Conservation (phyloP, 495 filamentous ascomycete species). For the Hyaloscypha bicolor region DNA sequence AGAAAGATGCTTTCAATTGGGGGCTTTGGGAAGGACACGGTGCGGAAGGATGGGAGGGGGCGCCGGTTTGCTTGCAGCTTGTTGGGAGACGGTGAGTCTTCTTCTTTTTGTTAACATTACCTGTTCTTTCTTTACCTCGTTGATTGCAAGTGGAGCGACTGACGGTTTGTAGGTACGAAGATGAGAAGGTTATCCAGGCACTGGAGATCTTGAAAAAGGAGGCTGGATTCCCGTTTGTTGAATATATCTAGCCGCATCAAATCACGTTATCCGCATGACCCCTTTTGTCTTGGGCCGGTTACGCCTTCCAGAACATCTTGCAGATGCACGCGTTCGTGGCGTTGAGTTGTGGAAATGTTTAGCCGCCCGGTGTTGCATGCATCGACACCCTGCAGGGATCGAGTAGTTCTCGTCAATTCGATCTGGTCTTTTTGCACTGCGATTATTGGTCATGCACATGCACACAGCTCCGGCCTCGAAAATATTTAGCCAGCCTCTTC, state of each 20-base stretch:
- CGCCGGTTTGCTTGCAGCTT: constrained; percentile 58
- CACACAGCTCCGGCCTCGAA: not conserved
- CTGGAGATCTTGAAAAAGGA: constrained; percentile 38
- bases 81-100: constrained; percentile 46
- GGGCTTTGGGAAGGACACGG: constrained; percentile 38
- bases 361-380: not conserved
- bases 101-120: constrained; percentile 1
- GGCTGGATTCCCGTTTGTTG: constrained; percentile 37
- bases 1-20: constrained; percentile 37
- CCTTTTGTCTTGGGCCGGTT: not conserved
- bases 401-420: not conserved
- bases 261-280: not conserved
- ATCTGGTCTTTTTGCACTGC: not conserved
- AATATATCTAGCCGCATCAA: constrained; percentile 20
- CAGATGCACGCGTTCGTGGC: not conserved
- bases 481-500: too few relatives aligned
- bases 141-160: not conserved
- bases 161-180: constrained; percentile 36
- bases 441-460: not conserved
- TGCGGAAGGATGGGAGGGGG: constrained; percentile 38
- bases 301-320: not conserved
- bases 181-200: constrained; percentile 43
- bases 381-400: not conserved
- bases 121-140: not conserved
- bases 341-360: not conserved